Percentiles rank a stretch among this genome's conserved stretches.
phyloP scores from a whole-genome alignment of 306 rosid genomes.

The Quillaja saponaria region DNA sequence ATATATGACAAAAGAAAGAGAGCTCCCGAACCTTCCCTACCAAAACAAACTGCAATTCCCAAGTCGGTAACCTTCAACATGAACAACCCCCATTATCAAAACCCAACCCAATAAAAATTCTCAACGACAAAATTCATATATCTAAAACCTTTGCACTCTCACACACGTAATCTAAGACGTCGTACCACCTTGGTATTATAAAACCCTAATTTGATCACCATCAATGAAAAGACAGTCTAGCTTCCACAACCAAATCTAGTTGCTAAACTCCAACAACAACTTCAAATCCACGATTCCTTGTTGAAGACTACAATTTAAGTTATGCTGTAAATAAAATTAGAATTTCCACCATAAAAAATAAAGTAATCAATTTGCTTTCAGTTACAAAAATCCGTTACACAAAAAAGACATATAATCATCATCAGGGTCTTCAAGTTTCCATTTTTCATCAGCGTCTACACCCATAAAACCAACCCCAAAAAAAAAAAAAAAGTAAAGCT shows the following conservation, averaged over 20 bases:
- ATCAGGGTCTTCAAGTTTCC: background rate
- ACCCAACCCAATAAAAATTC: conserved; percentile 19
- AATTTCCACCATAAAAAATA: too few species aligned
- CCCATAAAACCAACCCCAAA: background rate
- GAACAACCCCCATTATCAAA: conserved; percentile 17
- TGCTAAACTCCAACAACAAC: background rate
- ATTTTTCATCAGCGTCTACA: background rate
- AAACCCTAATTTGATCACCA: conserved; percentile 42
- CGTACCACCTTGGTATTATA: background rate
- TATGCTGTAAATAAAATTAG: background rate
- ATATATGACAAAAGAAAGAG: background rate
- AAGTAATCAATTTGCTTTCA: too few species aligned
- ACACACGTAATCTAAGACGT: background rate
- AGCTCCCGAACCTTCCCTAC: conserved; percentile 7
- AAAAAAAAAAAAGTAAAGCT: background rate
- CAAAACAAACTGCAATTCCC: conserved; percentile 34
- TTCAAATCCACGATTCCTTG: background rate
- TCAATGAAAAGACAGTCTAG: background rate
- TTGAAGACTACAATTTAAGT: too few species aligned
- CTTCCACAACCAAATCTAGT: conserved; percentile 23
- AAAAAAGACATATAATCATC: too few species aligned
- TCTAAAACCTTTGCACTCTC: conserved; percentile 2
- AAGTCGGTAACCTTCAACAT: conserved; percentile 36
- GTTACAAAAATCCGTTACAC: background rate
- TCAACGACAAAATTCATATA: background rate